Evolutionary conservation across 768 basidiomycete species (phyloP), one percentile per base, ranked within the genome.

Genomic region (Tremella fuciformis): DNA sequence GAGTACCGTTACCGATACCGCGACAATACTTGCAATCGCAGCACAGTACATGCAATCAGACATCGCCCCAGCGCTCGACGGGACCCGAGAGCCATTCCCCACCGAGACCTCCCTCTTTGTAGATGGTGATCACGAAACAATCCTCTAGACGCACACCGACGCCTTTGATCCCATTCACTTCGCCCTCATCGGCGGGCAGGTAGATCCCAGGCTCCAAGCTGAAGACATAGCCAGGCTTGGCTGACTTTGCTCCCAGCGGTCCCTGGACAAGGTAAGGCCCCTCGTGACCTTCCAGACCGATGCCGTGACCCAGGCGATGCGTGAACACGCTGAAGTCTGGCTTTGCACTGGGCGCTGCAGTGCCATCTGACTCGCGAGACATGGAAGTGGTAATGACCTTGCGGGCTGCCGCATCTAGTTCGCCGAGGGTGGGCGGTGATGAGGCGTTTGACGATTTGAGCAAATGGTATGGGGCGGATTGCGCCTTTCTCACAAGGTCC

Each of bases 211-310:
- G 90, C 74, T 92, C 89, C 68, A 91, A 81, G 7, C 88, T 89
- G 77, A 91, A 91, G 0, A 86, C 81, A 67, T 89, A 85, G 0
- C 88, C 88, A 1, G 69, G 76, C 46, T 82, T 76, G 52, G 89
- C 83, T 39, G 81, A 65, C 62, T 81, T 82, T 11, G 82, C 68
- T 26, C 83, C 86, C 15, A 85, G 84, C 11, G 54, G 48, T 16
- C 66, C 66, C n/a, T 86, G 87, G 48, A 83, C 83, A 18, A 93
- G 80, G 74, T 90, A 91, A 0, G 89, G 89, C 7, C 81, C 79
- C 76, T 92, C 89, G 63, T 92, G 91, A 8, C 81, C 85, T 75
- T 91, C 88, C 2, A 92, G 77, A 2, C 89, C 89, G 29, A 93
- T 91, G 1, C 89, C 89, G 50, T 68, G 53, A 13, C 62, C 69